These are phyloP conservation scores for Colletotrichum sp. DNA, from an alignment of 2,329 filamentous ascomycete species.

Conservation along the genomic window DNA sequence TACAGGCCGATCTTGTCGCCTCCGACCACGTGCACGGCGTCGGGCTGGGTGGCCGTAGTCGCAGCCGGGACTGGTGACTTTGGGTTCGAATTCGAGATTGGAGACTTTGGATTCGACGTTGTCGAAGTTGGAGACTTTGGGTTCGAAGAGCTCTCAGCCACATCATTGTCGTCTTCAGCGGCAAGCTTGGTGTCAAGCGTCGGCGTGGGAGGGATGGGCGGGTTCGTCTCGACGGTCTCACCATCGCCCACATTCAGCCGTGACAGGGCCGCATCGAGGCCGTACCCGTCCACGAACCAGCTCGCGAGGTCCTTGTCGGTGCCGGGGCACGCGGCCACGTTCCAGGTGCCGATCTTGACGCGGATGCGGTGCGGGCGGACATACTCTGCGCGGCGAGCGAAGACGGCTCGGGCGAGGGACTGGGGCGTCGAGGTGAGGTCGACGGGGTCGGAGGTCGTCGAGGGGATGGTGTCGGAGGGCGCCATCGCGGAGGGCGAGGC, in stretches of 20 bases:
- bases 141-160: slow-evolving; percentile 38
- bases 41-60: slow-evolving; percentile 27
- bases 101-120: not conserved
- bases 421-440: slow-evolving; percentile 53
- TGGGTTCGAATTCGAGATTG: not conserved
- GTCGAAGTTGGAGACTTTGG: not conserved
- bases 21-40: slow-evolving; percentile 52
- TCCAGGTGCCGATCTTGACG: slow-evolving; percentile 95
- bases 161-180: slow-evolving; percentile 40
- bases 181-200: slow-evolving; percentile 32
- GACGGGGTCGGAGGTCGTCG: slow-evolving; percentile 44
- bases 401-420: slow-evolving; percentile 69
- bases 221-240: slow-evolving; percentile 34
- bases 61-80: not conserved
- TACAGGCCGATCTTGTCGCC: slow-evolving; percentile 84
- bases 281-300: slow-evolving; percentile 86
- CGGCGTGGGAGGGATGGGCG: not conserved
- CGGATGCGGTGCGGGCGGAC: slow-evolving; percentile 75
- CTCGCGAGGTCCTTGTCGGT: slow-evolving; percentile 86
- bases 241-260: slow-evolving; percentile 53
- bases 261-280: slow-evolving; percentile 67
- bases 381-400: slow-evolving; percentile 80
- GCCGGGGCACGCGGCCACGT: slow-evolving; percentile 83
- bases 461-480: slow-evolving; percentile 20
- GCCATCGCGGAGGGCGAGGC: slow-evolving; percentile 7